phyloP scores from a whole-genome alignment of 805 yeast species.

The Myxozyma geophila region DNA sequence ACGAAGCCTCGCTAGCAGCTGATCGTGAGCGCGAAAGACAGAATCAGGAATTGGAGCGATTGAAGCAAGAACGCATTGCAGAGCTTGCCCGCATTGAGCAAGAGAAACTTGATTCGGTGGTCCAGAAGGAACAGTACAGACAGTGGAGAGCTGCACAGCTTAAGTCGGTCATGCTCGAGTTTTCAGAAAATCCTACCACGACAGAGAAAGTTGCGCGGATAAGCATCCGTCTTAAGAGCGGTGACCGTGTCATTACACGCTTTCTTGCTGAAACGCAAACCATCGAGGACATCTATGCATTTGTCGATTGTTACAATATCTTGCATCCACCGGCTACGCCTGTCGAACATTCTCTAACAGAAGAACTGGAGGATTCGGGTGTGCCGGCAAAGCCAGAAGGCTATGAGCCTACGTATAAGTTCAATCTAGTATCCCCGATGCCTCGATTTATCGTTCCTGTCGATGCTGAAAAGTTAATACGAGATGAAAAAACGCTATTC shows the following conservation, averaged over 20 bases:
- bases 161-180: constrained; percentile 31
- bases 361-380: constrained; percentile 37
- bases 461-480: constrained; percentile 43
- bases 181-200: constrained; percentile 39
- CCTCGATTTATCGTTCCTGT: constrained; percentile 56
- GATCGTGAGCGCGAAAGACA: constrained; percentile 62
- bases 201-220: constrained; percentile 55
- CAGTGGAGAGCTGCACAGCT: constrained; percentile 52
- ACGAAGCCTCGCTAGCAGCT: constrained; percentile 66
- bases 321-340: constrained; percentile 24
- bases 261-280: constrained; percentile 51
- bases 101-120: constrained; percentile 36
- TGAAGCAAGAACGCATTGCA: constrained; percentile 35
- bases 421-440: constrained; percentile 59
- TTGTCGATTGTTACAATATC: constrained; percentile 58
- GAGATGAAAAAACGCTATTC: constrained; percentile 55
- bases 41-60: constrained; percentile 37
- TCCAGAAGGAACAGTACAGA: constrained; percentile 34
- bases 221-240: constrained; percentile 69
- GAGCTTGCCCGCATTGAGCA: constrained; percentile 22
- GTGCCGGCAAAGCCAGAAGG: constrained; percentile 45
- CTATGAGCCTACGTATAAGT: constrained; percentile 55
- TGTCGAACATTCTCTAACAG: neutral
- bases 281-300: constrained; percentile 71
- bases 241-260: constrained; percentile 60